Evolutionary conservation across 352 stramenopile species (phyloP).

Genomic region (Globisporangium perplexum): DNA sequence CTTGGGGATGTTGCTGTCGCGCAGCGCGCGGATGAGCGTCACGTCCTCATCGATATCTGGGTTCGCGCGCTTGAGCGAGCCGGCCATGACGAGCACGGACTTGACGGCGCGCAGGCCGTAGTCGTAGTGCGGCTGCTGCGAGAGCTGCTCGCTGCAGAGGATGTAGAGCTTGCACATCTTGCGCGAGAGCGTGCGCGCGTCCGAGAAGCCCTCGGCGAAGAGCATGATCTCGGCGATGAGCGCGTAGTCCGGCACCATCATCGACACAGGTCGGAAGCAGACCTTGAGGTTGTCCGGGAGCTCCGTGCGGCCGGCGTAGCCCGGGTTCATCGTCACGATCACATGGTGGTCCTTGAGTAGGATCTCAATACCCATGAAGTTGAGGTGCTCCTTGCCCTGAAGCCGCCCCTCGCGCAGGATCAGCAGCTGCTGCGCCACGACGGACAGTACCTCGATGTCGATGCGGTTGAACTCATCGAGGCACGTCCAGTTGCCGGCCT

Average conservation of each 20-base stretch:
- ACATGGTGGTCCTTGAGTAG: conserved; percentile 95
- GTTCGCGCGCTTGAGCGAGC: conserved; percentile 81
- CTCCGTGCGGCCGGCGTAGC: conserved; percentile 93
- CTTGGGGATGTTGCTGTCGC: conserved; percentile 94
- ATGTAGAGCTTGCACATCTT: conserved; percentile 96
- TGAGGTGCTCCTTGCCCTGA: conserved; percentile 87
- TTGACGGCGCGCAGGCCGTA: conserved; percentile 93
- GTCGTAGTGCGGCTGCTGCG: conserved; percentile 93
- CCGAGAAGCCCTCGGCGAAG: conserved; percentile 94
- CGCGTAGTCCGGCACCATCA: conserved; percentile 95
- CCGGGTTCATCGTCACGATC: conserved; percentile 98
- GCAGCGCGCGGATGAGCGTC: conserved; percentile 84
- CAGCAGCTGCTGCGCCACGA: conserved; percentile 90
- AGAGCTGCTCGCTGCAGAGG: conserved; percentile 92
- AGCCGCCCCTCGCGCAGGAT: conserved; percentile 72
- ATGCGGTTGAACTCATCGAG: conserved; percentile 96
- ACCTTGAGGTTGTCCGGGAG: conserved; percentile 97
- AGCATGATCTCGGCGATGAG: conserved; percentile 97
- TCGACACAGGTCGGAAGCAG: conserved; percentile 94
- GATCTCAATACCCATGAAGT: conserved; percentile 97
- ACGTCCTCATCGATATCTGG: conserved; percentile 79
- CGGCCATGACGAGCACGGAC: conserved; percentile 91
- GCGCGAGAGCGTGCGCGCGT: conserved; percentile 89
- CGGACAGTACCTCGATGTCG: conserved; percentile 91
- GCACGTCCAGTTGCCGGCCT: conserved; percentile 87